Evolutionary conservation across 768 basidiomycete genomes (phyloP).

Genomic region (Leccinum obscurum): DNA sequence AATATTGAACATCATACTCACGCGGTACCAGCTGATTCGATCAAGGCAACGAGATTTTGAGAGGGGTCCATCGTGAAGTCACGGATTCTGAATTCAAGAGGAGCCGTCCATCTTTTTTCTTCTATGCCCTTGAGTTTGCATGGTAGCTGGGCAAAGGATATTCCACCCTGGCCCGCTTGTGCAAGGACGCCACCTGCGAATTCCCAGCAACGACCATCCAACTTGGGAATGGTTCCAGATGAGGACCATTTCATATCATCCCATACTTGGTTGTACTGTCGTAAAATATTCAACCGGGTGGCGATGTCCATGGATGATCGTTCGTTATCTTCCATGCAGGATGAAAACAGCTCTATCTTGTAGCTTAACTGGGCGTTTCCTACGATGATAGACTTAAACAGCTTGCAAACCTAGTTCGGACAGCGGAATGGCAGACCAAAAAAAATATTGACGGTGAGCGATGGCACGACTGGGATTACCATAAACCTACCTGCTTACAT

Average conservation of each 20-base stretch:
- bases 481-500: conserved; percentile 28
- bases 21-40: conserved; percentile 25
- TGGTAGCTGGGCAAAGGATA: conserved; percentile 31
- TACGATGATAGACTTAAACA: conserved; percentile 30
- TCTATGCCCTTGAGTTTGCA: conserved; percentile 31
- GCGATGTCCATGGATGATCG: conserved; percentile 19
- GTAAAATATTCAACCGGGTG: conserved; percentile 28
- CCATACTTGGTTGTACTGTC: conserved; percentile 32
- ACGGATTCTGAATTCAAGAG: conserved; percentile 28
- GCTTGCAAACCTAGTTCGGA: conserved; percentile 30
- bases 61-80: conserved; percentile 40
- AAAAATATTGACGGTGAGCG: background rate
- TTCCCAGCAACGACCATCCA: conserved; percentile 33
- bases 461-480: background rate
- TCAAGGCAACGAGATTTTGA: conserved; percentile 35
- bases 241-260: conserved; percentile 24
- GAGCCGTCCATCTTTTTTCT: conserved; percentile 28
- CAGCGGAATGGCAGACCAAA: background rate
- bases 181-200: conserved; percentile 36
- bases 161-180: conserved; percentile 21
- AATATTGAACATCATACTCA: conserved; percentile 13
- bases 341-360: conserved; percentile 31
- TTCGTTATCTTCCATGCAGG: conserved; percentile 28
- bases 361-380: conserved; percentile 29
- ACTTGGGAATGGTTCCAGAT: conserved; percentile 13